Percentiles rank a stretch among this genome's conserved stretches.
phyloP scores from a whole-genome alignment of 257 asterid species.

The Dorcoceras hygrometricum region DNA sequence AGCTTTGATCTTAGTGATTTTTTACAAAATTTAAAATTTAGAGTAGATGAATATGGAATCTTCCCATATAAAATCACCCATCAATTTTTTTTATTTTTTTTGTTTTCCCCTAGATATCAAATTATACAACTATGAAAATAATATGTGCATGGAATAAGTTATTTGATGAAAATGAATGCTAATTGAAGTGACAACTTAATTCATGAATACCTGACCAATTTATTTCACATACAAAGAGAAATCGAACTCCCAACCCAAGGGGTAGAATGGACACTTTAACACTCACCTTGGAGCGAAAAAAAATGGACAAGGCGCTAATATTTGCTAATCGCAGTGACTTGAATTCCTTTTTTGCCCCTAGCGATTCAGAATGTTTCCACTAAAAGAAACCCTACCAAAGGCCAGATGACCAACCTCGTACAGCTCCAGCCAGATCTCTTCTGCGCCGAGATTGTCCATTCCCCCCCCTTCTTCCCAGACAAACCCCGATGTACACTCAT shows the following conservation, averaged over 20 bases:
- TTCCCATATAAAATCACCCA: too few relatives aligned
- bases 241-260: constrained; percentile 16
- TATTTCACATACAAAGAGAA: constrained; percentile 3
- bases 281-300: constrained; percentile 7
- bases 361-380: constrained; percentile 43
- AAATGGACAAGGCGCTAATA: neutral
- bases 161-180: too few relatives aligned
- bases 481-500: constrained; percentile 27
- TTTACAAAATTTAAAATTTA: too few relatives aligned
- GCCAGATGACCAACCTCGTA: constrained; percentile 71
- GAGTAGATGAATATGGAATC: too few relatives aligned
- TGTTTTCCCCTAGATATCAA: too few relatives aligned
- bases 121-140: neutral
- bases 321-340: neutral
- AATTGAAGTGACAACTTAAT: neutral
- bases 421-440: constrained; percentile 62
- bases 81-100: too few relatives aligned
- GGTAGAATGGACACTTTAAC: constrained; percentile 25
- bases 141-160: neutral
- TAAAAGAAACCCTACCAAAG: constrained; percentile 90
- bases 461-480: constrained; percentile 39
- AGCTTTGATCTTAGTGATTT: too few relatives aligned
- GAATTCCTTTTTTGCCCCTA: constrained; percentile 39
- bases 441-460: constrained; percentile 39
- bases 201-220: too few relatives aligned